phyloP scores from a whole-genome alignment of 1,284 basidiomycete species.

The Rhodotorula glutinis region DNA sequence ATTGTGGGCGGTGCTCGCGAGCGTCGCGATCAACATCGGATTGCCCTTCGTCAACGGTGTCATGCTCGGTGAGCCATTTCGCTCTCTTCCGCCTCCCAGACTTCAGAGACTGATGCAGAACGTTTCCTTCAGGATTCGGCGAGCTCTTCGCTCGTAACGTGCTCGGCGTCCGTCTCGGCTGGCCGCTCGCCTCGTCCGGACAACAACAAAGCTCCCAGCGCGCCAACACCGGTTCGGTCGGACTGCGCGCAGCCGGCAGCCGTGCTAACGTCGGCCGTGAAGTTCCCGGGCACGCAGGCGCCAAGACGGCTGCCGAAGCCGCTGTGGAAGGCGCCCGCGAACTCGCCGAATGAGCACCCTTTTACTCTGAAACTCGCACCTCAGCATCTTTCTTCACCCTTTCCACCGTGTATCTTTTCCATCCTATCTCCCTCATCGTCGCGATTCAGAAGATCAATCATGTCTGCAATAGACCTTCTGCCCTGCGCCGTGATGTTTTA shows the following conservation, averaged over 20 bases:
- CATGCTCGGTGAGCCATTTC: conserved; percentile 64
- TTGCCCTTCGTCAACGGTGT: conserved; percentile 96
- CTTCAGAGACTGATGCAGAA: too few relatives aligned
- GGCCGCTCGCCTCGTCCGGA: conserved; percentile 34
- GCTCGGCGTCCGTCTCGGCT: conserved; percentile 61
- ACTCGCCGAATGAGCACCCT: background rate
- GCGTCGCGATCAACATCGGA: conserved; percentile 84
- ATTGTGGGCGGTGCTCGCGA: conserved; percentile 69
- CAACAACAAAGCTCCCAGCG: background rate
- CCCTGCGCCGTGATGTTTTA: too few relatives aligned
- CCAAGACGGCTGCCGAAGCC: conserved; percentile 39
- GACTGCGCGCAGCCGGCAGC: conserved; percentile 24
- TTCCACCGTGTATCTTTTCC: too few relatives aligned
- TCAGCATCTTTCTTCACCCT: too few relatives aligned
- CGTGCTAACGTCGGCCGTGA: conserved; percentile 14
- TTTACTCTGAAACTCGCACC: too few relatives aligned
- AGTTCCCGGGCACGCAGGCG: conserved; percentile 36
- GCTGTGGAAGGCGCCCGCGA: conserved; percentile 24
- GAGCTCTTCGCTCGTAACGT: conserved; percentile 93
- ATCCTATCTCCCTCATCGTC: too few relatives aligned
- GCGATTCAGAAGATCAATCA: too few relatives aligned
- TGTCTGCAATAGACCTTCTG: too few relatives aligned
- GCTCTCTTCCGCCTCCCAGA: background rate
- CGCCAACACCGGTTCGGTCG: conserved; percentile 38
- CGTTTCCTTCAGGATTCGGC: conserved; percentile 62